Conservation (phyloP, 78 protist genomes). For the slime mould (Dictyostelium discoideum) region DNA sequence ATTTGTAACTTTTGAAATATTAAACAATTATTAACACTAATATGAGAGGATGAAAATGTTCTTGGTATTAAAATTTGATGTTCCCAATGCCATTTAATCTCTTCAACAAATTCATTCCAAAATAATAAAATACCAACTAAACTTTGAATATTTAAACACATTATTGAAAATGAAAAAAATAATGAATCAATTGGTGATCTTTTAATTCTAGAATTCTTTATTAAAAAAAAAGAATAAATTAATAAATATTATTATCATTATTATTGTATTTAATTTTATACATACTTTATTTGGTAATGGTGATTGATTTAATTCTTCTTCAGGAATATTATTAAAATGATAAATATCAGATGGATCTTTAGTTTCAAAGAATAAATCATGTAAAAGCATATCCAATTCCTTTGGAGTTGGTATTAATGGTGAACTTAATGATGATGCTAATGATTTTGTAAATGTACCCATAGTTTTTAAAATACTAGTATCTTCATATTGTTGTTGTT, state of each 20-base stretch:
- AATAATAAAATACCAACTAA: slow-evolving; percentile 33
- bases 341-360: slow-evolving; percentile 35
- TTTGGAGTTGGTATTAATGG: slow-evolving; percentile 48
- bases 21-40: slow-evolving; percentile 48
- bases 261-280: neutral
- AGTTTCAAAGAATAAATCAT: slow-evolving; percentile 42
- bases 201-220: slow-evolving; percentile 17
- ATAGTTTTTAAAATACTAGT: slow-evolving; percentile 8
- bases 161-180: slow-evolving; percentile 50
- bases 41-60: slow-evolving; percentile 46
- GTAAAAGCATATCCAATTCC: slow-evolving; percentile 41
- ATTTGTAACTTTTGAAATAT: slow-evolving; percentile 68
- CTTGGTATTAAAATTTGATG: slow-evolving; percentile 49
- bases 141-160: slow-evolving; percentile 52
- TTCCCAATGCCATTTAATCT: slow-evolving; percentile 81
- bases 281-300: slow-evolving; percentile 10
- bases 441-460: slow-evolving; percentile 46
- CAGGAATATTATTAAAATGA: slow-evolving; percentile 68
- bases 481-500: neutral
- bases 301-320: slow-evolving; percentile 42
- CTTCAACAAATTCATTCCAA: slow-evolving; percentile 72
- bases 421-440: slow-evolving; percentile 43
- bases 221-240: neutral
- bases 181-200: slow-evolving; percentile 66
- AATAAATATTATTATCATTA: no score